Evolutionary conservation across 305 asterid species (phyloP), one percentile per base, ranked within the genome.

Genomic region (Plantago coronopus): DNA sequence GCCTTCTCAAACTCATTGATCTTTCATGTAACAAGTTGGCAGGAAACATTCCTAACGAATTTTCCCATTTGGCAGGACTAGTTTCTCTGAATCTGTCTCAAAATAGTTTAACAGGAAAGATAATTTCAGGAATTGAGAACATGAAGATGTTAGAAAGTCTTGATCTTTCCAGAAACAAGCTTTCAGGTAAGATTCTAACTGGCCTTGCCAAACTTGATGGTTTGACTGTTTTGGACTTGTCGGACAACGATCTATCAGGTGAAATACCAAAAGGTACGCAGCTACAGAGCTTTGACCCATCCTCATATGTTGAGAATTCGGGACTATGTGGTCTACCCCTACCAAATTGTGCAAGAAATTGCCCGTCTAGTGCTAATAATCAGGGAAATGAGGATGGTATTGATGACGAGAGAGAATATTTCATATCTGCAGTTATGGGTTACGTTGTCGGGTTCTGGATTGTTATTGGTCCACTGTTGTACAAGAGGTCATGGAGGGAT

Each of bases 91-190:
- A 21, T 21, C 10, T 21, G 5, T 21, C 34, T 3, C 8, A 13
- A 17, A 50, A 50, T 50, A 12, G 9, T 7, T 31, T 49, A 19
- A 49, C 55, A 10, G 55, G 55, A 3, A 50, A 50, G 11, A 50
- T 50, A 13, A 21, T 0, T 50, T 20, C 34, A 50, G 56, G 17
- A 12, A 50, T 50, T 50, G 56, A 13, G 16, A 17, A 16, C 10
- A 50, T 50, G 56, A 21, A 16, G 10, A 50, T 21, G 37, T 50
- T 50, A 50, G 56, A 50, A 21, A 21, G 15, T 29, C 56, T 49
- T 20, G 55, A 49, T 20, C 16, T 49, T 8, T 49, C 55, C 15
- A 48, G 5, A 18, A 48, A 48, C 54, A 48, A 19, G 25, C 34
- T 27, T 27, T 27, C 34, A 27, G 34, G 34, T 27, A 8, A 27